Base-by-base conservation (phyloP, 345 rosid genomes). In the Eucalyptus polybractea region DNA sequence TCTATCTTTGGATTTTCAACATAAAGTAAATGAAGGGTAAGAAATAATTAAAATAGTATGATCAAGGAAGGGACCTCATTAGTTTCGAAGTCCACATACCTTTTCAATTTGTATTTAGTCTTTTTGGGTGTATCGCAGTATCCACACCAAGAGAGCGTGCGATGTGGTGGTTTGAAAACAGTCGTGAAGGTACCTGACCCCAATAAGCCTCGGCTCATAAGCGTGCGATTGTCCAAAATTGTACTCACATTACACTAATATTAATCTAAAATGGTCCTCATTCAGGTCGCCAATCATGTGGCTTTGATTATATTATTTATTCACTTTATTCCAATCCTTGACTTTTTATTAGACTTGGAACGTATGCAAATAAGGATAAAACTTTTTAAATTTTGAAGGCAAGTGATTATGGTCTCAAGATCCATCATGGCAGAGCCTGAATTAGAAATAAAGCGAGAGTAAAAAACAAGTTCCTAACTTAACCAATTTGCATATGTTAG, bases 381-480 rank as follows among this genome's bases (percentile, higher is more conserved):
- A 51, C 8, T 51, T 51, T 51, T 9, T 51, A 51, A 51, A 17
- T 17, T 17, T 51, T 51, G 22, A 51, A 51, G 22, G 22, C 8
- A 17, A 51, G 56, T 51, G 56, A 51, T 6, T 3, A 51, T 17
- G 56, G 56, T 51, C 22, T 17, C 0, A 17, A 4, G 9, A 51
- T 17, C 22, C 9, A 0, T 51, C 56, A 51, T 17, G 56, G 22
- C 1, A 1, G 4, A 51, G 54, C 8, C 3, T 51, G 2, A 0
- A 3, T 51, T 17, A 17, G 56, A 51, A 7, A 51, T 17, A 51
- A 0, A 51, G 22, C 8, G 9, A 51, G 56, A 51, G 56, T 7
- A 51, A 51, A 50, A 15, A 51, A 51, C 1, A 51, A 51, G 8
- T 51, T 51, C 54, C 54, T 51, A 16, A 51, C 54, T 51, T 51